Evolutionary conservation across 2,329 filamentous ascomycete genomes (phyloP), one percentile per base, ranked within the genome.

Genomic region (Neonectria magnoliae): DNA sequence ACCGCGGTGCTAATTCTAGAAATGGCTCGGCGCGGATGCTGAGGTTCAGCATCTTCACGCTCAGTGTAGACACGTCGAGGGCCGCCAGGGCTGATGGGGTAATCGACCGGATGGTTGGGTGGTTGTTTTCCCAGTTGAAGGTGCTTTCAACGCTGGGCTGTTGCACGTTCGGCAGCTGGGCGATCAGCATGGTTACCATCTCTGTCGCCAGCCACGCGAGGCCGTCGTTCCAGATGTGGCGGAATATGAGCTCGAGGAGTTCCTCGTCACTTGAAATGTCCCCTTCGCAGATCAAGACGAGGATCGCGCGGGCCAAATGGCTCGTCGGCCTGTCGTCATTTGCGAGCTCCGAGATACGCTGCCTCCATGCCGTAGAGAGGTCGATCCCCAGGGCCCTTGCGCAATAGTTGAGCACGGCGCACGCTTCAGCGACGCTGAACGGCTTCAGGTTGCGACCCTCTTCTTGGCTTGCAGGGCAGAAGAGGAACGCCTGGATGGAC

Each of bases 111-210:
- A 22, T n/a, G 33, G 31, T 33, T 13, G 31, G 31, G 31, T 33
- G 4, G 31, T 33, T 27, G 16, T 10, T n/a, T n/a, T 20, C 38
- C 31, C 31, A 33, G 31, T 33, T 33, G 31, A 33, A 33, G 13
- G 6, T 4, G 16, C 13, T 14, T 3, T 33, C 20, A 18, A 52
- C 18, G 50, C 38, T 52, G 6, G 61, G 29, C 31, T 42, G 44
- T 5, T 51, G n/a, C 13, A 52, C 18, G 13, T 56, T 51, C 10
- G 63, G 60, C 9, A 57, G 18, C 22, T 47, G 41, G 5, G 47
- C 57, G 13, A 64, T 25, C 11, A 61, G 18, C 14, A 57, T 38
- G 13, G 47, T 33, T 3, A 64, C 25, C 11, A 64, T 18, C 25
- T 64, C 57, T 4, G 38, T 22, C 14, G 44, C 33, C 10, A 65